Conservation (phyloP, 192 early-diverging fungal genomes). For the Coemansia pectinata region DNA sequence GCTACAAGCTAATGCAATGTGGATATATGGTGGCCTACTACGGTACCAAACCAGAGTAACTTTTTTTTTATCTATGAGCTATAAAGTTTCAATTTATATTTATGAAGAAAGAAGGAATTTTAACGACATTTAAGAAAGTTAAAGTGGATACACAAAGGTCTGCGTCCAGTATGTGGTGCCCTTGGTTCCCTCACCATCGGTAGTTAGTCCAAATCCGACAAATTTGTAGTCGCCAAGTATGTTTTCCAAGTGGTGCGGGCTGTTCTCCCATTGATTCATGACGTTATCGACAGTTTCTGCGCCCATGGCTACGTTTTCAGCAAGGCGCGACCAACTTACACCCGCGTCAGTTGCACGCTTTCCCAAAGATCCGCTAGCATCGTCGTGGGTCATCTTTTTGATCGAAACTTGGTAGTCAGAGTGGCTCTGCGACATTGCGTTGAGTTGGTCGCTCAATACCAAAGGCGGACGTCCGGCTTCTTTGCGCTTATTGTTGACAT, state of each 20-base stretch:
- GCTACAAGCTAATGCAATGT: conserved; percentile 62
- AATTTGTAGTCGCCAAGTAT: conserved; percentile 24
- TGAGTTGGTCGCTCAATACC: neutral
- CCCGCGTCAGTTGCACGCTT: conserved; percentile 4
- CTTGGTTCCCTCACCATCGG: neutral
- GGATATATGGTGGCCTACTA: conserved; percentile 38
- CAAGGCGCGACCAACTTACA: conserved; percentile 12
- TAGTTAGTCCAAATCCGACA: conserved; percentile 19
- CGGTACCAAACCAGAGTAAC: conserved; percentile 23
- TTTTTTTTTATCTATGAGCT: neutral
- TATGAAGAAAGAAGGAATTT: neutral
- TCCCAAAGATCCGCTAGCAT: conserved; percentile 9
- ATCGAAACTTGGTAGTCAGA: conserved; percentile 18
- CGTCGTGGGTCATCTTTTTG: conserved; percentile 29
- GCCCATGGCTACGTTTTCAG: conserved; percentile 30
- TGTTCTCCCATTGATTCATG: conserved; percentile 29
- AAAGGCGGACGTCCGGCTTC: neutral
- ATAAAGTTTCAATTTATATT: neutral
- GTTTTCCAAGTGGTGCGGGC: conserved; percentile 25
- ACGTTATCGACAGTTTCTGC: conserved; percentile 6
- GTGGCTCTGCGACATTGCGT: conserved; percentile 18
- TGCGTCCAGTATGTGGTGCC: conserved; percentile 38
- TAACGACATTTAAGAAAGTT: neutral
- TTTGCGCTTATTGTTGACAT: conserved; percentile 11
- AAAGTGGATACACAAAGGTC: conserved; percentile 15